Evolutionary conservation across 768 basidiomycete species (phyloP).

Genomic region (Pulveroboletus sp.): DNA sequence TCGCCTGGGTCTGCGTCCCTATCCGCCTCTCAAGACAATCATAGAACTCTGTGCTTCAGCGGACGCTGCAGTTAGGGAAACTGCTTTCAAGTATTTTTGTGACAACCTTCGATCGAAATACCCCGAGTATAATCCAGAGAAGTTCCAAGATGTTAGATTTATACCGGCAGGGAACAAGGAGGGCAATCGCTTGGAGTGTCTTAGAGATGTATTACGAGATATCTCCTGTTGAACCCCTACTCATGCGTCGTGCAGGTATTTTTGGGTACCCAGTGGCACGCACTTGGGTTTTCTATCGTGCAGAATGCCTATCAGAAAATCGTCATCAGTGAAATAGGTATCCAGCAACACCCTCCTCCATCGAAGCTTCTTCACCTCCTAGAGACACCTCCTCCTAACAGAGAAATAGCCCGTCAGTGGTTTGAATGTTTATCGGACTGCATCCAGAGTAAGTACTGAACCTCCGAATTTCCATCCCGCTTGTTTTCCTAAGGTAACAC

Average conservation of each 20-base stretch:
- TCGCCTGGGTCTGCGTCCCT: conserved; percentile 55
- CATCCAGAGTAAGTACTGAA: background rate
- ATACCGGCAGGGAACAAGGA: background rate
- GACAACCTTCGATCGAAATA: conserved; percentile 29
- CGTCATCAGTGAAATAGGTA: background rate
- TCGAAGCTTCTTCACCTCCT: background rate
- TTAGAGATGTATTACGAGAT: background rate
- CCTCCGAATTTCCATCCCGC: background rate
- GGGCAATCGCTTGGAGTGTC: background rate
- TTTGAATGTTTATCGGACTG: background rate
- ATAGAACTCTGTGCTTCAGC: conserved; percentile 60
- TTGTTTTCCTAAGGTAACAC: background rate
- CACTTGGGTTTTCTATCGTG: background rate
- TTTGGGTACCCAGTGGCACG: conserved; percentile 7
- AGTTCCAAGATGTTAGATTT: background rate
- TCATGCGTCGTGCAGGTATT: background rate
- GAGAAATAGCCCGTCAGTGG: background rate
- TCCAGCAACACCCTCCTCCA: background rate
- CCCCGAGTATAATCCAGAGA: conserved; percentile 49
- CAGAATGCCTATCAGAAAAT: background rate
- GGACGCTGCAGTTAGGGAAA: conserved; percentile 41
- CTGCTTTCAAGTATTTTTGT: conserved; percentile 73
- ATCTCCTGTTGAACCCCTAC: background rate
- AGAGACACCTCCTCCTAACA: too few relatives aligned
- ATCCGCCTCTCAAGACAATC: conserved; percentile 59